Conservation (phyloP, 352 stramenopile species). For the Globisporangium okanoganense region DNA sequence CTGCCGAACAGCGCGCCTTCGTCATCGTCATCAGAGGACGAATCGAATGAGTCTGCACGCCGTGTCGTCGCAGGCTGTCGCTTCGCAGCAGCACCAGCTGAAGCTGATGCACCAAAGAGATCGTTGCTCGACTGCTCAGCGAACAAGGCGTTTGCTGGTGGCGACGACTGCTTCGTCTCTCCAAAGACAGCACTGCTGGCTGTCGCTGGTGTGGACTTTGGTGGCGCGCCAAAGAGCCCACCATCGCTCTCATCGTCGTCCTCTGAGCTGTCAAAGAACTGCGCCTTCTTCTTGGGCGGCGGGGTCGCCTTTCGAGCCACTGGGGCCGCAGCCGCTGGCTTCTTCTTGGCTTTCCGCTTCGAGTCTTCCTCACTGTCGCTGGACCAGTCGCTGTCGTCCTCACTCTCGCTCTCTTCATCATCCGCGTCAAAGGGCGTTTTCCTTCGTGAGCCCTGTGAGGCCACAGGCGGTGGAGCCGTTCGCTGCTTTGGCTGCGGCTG, state of each 20-base stretch:
- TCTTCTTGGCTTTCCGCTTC: conserved; percentile 10
- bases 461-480: conserved; percentile 10
- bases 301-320: conserved; percentile 8
- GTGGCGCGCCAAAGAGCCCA: conserved; percentile 12
- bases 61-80: background rate
- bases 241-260: conserved; percentile 51
- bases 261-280: conserved; percentile 58
- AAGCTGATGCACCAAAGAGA: conserved; percentile 21
- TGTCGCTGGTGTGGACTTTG: conserved; percentile 13
- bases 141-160: conserved; percentile 24
- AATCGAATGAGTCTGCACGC: conserved; percentile 24
- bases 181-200: conserved; percentile 15
- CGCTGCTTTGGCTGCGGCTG: background rate
- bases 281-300: conserved; percentile 25
- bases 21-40: conserved; percentile 21
- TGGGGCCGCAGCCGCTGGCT: conserved; percentile 4
- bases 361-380: conserved; percentile 29
- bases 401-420: conserved; percentile 36
- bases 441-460: conserved; percentile 20
- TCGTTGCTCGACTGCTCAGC: conserved; percentile 33
- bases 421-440: conserved; percentile 35
- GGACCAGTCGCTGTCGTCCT: conserved; percentile 47
- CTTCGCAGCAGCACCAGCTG: conserved; percentile 6
- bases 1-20: conserved; percentile 20
- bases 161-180: conserved; percentile 15